Percentiles rank a stretch among this genome's conserved stretches.
These are phyloP conservation scores for Sporothrix pseudoabietina DNA, from an alignment of 2,329 filamentous ascomycete genomes.

Conservation along the genomic window DNA sequence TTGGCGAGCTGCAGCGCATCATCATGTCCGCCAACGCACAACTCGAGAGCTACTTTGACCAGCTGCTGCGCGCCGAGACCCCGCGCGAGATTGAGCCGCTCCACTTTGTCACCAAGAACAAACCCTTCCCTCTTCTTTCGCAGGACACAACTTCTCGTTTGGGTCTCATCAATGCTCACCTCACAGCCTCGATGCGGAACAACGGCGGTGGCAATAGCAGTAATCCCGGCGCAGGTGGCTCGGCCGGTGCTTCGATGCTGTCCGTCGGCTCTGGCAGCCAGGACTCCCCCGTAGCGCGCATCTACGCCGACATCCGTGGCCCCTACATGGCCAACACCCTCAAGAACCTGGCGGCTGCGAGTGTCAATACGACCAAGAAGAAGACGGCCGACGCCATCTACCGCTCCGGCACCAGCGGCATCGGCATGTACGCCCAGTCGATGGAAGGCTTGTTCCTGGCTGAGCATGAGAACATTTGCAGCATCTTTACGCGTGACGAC, in stretches of 20 bases:
- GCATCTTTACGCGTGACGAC: conserved; percentile 82
- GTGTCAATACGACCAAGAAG: conserved; percentile 78
- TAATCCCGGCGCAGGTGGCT: conserved; percentile 21
- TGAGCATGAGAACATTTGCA: conserved; percentile 88
- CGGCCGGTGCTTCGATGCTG: conserved; percentile 65
- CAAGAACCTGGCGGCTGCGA: conserved; percentile 84
- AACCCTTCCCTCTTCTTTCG: conserved; percentile 77
- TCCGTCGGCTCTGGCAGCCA: conserved; percentile 43
- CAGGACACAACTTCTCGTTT: conserved; percentile 76
- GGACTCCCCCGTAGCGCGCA: conserved; percentile 73
- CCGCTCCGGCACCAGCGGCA: conserved; percentile 83
- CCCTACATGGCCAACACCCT: conserved; percentile 82
- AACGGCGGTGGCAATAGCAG: conserved; percentile 40
- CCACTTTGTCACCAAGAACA: conserved; percentile 88
- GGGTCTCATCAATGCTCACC: conserved; percentile 75
- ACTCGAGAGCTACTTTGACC: conserved; percentile 81
- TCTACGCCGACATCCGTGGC: conserved; percentile 83
- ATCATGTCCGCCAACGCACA: conserved; percentile 78
- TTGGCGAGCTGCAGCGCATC: conserved; percentile 75
- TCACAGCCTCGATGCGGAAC: conserved; percentile 61
- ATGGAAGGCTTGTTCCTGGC: conserved; percentile 85
- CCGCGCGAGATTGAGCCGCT: conserved; percentile 82
- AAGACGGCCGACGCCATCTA: conserved; percentile 83
- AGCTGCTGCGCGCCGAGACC: conserved; percentile 73
- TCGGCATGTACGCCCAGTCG: conserved; percentile 82